Base-by-base conservation (phyloP, 2,329 filamentous ascomycete species). In the Cladosporium sp. region DNA sequence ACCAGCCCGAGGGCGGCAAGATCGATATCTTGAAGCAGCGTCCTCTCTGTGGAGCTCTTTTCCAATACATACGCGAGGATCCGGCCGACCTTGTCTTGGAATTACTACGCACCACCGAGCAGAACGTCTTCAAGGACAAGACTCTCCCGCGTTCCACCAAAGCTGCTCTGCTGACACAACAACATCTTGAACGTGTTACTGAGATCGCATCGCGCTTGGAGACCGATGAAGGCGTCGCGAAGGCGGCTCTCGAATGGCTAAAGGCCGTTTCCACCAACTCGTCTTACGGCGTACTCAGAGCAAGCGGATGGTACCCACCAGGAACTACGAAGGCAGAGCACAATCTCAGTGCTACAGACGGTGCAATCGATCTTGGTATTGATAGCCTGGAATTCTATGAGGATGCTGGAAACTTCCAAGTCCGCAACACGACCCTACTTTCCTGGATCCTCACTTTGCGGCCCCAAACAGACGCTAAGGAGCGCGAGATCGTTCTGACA, bases 301-400 rank as follows among this genome's bases (percentile, higher is more conserved):
- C 91, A 65, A 88, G 87, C 39, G 93, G 93, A n/a, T 91, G 92
- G 78, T 98, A 98, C 76, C 91, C 93, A 7, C 87, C 89, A 48
- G 86, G 86, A 14, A 81, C 84, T 80, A 70, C 76, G 70, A 66
- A 70, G 64, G 26, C 51, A 23, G 48, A 65, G 46, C 32, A 56
- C 18, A 70, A 66, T 11, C 58, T 65, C 26, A 63, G 64, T 26
- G 53, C 70, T 39, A 34, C 81, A 34, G 78, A 81, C 51, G 79
- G 86, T 51, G 75, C 79, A 25, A 85, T 88, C 62, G 86, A 89
- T 64, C 79, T 90, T 53, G 89, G 88, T 0, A 80, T 93, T 10
- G 91, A 92, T 68, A 88, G 84, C 36, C 83, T 91, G 10, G 84
- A 88, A 5, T 90, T 90, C 79, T 88, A 90, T 71, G 87, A 90